A percentile compares a stretch with the other conserved stretches of the same genome.
Evolutionary conservation across 164 flowering plant genomes (phyloP).

Genomic region (Houttuynia cordata): DNA sequence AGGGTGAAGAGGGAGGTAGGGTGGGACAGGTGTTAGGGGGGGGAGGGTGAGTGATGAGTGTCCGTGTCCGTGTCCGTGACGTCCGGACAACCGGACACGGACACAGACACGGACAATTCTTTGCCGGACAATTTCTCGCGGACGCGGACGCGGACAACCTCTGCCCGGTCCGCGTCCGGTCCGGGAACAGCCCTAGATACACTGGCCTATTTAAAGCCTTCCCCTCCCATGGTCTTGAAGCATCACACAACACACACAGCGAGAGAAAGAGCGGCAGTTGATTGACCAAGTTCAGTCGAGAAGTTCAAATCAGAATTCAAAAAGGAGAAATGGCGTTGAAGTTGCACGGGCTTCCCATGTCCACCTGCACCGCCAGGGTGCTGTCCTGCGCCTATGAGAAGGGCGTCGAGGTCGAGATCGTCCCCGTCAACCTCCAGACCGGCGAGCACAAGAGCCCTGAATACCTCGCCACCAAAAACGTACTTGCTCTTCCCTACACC

Average conservation of each 20-base stretch:
- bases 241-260: neutral
- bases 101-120: too few relatives aligned
- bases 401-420: slow-evolving; percentile 30
- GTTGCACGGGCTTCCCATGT: slow-evolving; percentile 4
- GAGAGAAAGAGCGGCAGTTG: neutral
- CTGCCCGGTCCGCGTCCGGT: too few relatives aligned
- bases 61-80: too few relatives aligned
- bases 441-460: slow-evolving; percentile 34
- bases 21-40: too few relatives aligned
- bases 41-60: too few relatives aligned
- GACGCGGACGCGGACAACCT: too few relatives aligned
- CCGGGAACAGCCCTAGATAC: too few relatives aligned
- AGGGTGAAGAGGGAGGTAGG: too few relatives aligned
- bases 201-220: neutral
- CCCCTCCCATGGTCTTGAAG: neutral
- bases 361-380: slow-evolving; percentile 18
- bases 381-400: slow-evolving; percentile 30
- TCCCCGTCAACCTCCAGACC: slow-evolving; percentile 23
- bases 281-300: neutral
- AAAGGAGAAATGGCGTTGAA: slow-evolving; percentile 2
- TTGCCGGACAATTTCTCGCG: too few relatives aligned
- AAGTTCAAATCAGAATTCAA: too few relatives aligned
- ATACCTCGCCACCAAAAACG: slow-evolving; percentile 15
- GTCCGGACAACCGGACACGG: too few relatives aligned
- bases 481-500: neutral